Evolutionary conservation across 2,329 filamentous ascomycete species (phyloP), one percentile per base, ranked within the genome.

Genomic region (Myrmaecium sp.): DNA sequence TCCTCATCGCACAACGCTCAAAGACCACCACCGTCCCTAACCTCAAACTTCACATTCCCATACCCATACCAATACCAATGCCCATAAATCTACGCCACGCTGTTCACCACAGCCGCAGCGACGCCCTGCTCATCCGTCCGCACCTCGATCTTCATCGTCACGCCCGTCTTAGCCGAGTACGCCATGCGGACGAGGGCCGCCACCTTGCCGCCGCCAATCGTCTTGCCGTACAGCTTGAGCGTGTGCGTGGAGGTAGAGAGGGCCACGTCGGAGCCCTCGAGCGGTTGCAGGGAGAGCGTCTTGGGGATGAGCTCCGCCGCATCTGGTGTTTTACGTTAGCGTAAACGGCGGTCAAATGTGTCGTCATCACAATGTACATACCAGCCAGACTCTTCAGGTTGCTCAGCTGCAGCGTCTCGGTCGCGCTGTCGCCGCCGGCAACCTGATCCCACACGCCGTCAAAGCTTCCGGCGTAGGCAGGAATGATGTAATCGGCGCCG

Each of bases 221-320:
- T 93, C 71, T 94, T 95, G 49, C 89, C 89, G 51, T 94, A 78
- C 18, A 98, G 64, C 60, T 93, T 95, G 49, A 98, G 74, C 4
- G 83, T 84, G 54, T 98, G 89, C 35, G 84, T 94, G 33, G 74
- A 84, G 44, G 76, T 76, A 46, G 75, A 91, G 39, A 93, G 64
- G 0, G 82, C 77, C 20, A 98, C 74, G 39, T 98, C 89, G 17
- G 80, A 92, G 40, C 86, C 89, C 42, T 98, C 89, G 23, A 98
- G 67, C 8, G 89, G 81, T 53, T 95, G 89, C 44, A 98, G 64
- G 17, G 82, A 93, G 14, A 98, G 66, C 1, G 78, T 67, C 53
- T 83, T 80, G 44, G 79, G 69, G 32, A 98, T 67, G 58, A 89
- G 74, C 53, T 95, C 86, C 23, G 84, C 92, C 14, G 89, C 89